Percentiles rank a stretch among this genome's conserved stretches.
phyloP scores from a whole-genome alignment of 495 filamentous ascomycete species.

The Lophiotrema nucula region DNA sequence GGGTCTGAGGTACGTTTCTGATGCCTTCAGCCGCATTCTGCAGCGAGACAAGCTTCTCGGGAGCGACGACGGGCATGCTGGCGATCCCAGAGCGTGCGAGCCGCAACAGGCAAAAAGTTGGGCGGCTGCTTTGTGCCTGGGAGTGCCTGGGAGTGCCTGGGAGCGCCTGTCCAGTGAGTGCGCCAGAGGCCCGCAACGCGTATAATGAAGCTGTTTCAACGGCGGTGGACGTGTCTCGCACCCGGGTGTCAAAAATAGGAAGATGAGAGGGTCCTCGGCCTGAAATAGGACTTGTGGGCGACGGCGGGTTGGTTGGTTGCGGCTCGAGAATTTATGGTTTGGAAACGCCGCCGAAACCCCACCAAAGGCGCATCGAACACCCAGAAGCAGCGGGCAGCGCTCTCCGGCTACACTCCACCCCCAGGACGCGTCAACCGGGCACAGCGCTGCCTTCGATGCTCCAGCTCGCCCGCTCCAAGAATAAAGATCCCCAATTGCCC shows the following conservation, averaged over 20 bases:
- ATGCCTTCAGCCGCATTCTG: constrained; percentile 82
- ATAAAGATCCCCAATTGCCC: neutral
- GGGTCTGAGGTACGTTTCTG: constrained; percentile 65
- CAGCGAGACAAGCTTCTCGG: constrained; percentile 80
- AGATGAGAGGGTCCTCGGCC: neutral
- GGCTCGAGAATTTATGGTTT: constrained; percentile 5
- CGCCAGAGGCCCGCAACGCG: neutral
- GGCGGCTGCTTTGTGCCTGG: neutral
- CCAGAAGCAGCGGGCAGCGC: too few species aligned
- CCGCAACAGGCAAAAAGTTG: too few species aligned
- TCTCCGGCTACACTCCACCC: too few species aligned
- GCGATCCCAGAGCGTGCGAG: too few species aligned
- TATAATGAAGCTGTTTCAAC: constrained; percentile 14
- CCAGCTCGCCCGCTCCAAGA: neutral
- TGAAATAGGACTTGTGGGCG: neutral
- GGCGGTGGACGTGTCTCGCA: neutral
- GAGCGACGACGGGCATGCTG: constrained; percentile 79
- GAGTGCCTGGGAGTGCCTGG: neutral
- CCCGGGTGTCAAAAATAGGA: neutral
- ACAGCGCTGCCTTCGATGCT: neutral
- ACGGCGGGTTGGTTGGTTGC: constrained; percentile 23
- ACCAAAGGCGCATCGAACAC: neutral
- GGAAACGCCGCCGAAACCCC: constrained; percentile 13
- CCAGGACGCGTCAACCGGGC: too few species aligned
- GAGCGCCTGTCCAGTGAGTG: constrained; percentile 1